A percentile compares a stretch with the other conserved stretches of the same genome.
These are phyloP conservation scores for Mediolabrus comicus DNA, from an alignment of 108 stramenopile species.

Conservation along the genomic window DNA sequence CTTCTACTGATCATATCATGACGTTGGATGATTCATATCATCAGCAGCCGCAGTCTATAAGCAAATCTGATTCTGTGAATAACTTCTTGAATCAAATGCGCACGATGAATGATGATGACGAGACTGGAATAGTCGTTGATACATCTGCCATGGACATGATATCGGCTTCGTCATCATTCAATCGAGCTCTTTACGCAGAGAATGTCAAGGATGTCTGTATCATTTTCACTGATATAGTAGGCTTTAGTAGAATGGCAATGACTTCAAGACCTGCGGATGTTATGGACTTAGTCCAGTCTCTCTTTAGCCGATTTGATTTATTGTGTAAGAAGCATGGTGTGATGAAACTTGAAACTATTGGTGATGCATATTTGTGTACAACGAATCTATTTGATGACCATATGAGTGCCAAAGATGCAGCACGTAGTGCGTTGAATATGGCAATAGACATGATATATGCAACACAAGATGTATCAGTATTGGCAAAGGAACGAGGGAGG, in stretches of 20 bases:
- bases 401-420: conserved; percentile 14
- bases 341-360: conserved; percentile 39
- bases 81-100: conserved; percentile 14
- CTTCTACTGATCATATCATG: no score
- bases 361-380: conserved; percentile 32
- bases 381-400: conserved; percentile 13
- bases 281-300: conserved; percentile 31
- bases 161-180: not conserved
- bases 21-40: no score
- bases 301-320: conserved; percentile 27
- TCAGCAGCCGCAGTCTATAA: no score
- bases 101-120: not conserved
- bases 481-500: not conserved
- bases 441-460: conserved; percentile 22
- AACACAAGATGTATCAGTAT: conserved; percentile 5
- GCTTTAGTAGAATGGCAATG: conserved; percentile 27
- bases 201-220: conserved; percentile 29
- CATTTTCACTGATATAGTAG: conserved; percentile 33
- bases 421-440: conserved; percentile 18
- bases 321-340: conserved; percentile 29
- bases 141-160: not conserved
- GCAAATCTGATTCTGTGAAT: no score
- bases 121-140: conserved; percentile 1
- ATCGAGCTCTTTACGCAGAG: conserved; percentile 35
- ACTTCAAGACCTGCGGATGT: conserved; percentile 21